Evolutionary conservation across 2,329 filamentous ascomycete genomes (phyloP), one percentile per base, ranked within the genome.

Genomic region (Botrytis galanthina): DNA sequence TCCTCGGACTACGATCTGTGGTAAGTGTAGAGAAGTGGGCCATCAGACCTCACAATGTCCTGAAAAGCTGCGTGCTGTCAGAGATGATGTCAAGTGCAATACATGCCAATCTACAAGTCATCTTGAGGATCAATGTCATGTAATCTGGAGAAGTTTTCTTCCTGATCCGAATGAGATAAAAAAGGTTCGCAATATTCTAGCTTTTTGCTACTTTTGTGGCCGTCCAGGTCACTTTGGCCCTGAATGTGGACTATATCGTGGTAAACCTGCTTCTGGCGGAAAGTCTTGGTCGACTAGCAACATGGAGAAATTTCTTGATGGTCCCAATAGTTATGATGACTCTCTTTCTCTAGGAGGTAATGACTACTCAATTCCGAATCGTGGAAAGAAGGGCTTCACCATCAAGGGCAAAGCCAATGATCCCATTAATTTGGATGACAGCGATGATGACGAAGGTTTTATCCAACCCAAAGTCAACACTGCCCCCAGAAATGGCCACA

Each of bases 21-120:
- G 77, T 67, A 89, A 88, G 78, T 93, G 92, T 81, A 86, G 84
- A 66, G 87, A 91, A 80, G 83, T 87, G 61, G 91, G 91, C 16
- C 92, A 94, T 78, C 77, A 78, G 69, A 81, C 82, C 29, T 77
- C 81, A 1, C 77, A 82, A 12, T 93, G 91, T 78, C 78, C 81
- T 2, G 88, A 91, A 75, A 88, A 89, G 74, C 84, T 92, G 60
- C 80, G 81, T 4, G 76, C 86, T 69, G 82, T 85, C 26, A 86
- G 85, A 75, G 84, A 85, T 26, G 88, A 90, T 72, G 84, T 85
- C 35, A 82, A 86, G 64, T 94, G 92, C 79, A 87, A 88, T 18
- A 83, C 89, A 48, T 94, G 92, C 80, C 83, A 83, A 57, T 85
- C 85, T 10, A 76, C 78, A 4, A 83, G 86, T 14, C 92, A 94